Percentiles rank a stretch among this genome's conserved stretches.
These are phyloP conservation scores for Dictyostelium intermedium DNA, from an alignment of 78 protist species.

Conservation along the genomic window DNA sequence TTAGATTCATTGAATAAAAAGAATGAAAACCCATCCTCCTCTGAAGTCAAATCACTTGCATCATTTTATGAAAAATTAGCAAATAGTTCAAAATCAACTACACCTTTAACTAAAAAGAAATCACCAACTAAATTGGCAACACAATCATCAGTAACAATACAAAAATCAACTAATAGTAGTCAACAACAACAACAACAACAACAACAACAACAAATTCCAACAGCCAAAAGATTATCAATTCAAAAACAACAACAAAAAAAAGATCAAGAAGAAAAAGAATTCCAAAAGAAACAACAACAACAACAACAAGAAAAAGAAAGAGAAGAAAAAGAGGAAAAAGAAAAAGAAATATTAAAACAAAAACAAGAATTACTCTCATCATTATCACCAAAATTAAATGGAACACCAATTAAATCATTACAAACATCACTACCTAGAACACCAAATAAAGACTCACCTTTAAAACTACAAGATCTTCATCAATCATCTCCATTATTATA, in stretches of 20 bases:
- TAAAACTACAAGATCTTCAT: not conserved
- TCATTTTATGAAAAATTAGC: constrained; percentile 51
- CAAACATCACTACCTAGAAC: not conserved
- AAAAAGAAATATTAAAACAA: not conserved
- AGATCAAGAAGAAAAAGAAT: not conserved
- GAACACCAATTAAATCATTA: constrained; percentile 17
- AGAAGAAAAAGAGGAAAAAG: not conserved
- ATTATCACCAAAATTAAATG: not conserved
- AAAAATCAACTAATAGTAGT: no score
- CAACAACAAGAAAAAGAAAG: not conserved
- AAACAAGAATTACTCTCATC: not conserved
- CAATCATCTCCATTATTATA: not conserved
- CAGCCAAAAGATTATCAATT: constrained; percentile 17
- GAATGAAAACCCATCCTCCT: not conserved
- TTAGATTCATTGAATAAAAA: constrained; percentile 17
- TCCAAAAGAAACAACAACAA: not conserved
- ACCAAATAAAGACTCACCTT: not conserved
- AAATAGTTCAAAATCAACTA: not conserved
- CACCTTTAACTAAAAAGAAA: constrained; percentile 12
- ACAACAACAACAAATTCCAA: constrained; percentile 1
- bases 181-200: not conserved
- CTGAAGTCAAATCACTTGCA: constrained; percentile 37
- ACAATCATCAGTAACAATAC: not conserved
- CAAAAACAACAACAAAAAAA: constrained; percentile 14
- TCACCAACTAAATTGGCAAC: not conserved